phyloP scores from a whole-genome alignment of 495 filamentous ascomycete genomes.

The Pyronema omphalodes region DNA sequence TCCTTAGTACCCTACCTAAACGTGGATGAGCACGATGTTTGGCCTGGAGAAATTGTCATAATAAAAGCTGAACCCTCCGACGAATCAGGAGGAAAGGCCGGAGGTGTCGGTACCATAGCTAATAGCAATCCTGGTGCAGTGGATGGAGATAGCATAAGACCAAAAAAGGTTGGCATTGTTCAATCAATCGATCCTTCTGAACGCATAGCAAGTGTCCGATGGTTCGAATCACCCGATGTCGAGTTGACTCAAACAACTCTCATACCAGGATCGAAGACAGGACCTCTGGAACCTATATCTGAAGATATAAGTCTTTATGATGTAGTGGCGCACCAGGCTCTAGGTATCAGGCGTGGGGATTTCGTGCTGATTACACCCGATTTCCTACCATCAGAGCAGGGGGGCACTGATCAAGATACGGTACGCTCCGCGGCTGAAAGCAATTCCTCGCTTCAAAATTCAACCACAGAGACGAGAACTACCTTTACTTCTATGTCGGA shows the following conservation, averaged over 20 bases:
- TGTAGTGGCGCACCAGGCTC: conserved; percentile 28
- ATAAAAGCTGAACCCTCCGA: conserved; percentile 26
- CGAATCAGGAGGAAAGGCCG: background rate
- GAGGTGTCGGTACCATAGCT: background rate
- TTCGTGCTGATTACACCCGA: conserved; percentile 32
- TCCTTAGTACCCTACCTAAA: conserved; percentile 31
- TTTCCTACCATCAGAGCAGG: background rate
- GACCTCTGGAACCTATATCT: conserved; percentile 26
- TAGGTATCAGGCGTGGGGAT: conserved; percentile 31
- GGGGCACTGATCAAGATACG: background rate
- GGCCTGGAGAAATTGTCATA: conserved; percentile 41
- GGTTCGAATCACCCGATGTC: conserved; percentile 32
- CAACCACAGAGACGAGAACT: background rate
- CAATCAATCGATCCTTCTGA: conserved; percentile 37
- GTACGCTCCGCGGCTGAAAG: background rate
- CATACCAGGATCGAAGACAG: conserved; percentile 27
- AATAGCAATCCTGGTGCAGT: conserved; percentile 5
- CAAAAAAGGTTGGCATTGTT: conserved; percentile 38
- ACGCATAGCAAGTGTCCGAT: conserved; percentile 36
- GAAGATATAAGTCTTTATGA: conserved; percentile 43
- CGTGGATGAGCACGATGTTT: conserved; percentile 36
- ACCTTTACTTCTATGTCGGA: background rate
- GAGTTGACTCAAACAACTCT: conserved; percentile 25
- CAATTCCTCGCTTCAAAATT: background rate
- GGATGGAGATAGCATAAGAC: conserved; percentile 15